Base-by-base conservation (phyloP, 164 flowering plant genomes). In the Chloranthus sessilifolius region DNA sequence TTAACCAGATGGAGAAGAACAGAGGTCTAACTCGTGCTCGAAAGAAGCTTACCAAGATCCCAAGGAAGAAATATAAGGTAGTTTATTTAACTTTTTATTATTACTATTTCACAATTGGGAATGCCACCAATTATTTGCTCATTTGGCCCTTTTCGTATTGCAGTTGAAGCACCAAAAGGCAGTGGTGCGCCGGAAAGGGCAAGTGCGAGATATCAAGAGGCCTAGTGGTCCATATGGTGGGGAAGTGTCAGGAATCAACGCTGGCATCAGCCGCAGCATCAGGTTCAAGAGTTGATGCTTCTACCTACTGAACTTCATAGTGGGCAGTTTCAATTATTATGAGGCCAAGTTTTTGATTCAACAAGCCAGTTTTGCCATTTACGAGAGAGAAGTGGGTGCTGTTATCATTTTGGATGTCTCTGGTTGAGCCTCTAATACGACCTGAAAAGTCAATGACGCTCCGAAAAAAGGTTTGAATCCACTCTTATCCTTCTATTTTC, bases 31-130 rank as follows among this genome's bases (percentile, higher is more conserved):
- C 97, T 17, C 92, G 92, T n/a, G 6, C 57, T 7, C 78, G 96
- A 36, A 83, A 81, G 67, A 89, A 89, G 71, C 56, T 42, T 6
- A 63, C 14, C 5, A 92, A 89, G 58, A 94, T 87, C 67, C 97
- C 99, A 28, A 94, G 99, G 64, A 89, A 80, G 85, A 89, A 89
- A 34, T 82, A 94, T 79, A 77, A 63, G 95, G 99, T 94, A 77
- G 46, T 8, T 22, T 6, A 42, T n/a, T 9, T 22, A 21, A 7
- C 11, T n/a, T 23, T 43, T 44, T 44, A 6, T 3, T 11, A 15
- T n/a, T 27, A 43, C 46, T 15, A 23, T 43, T 43, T 43, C 5
- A n/a, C 48, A 1, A 24, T 24, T 44, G 25, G 7, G 15, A 25
- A 4, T 43, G 31, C 17, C 15, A 27, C 28, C 28, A 47, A 29